These are phyloP conservation scores for Blastomyces percursus DNA, from an alignment of 2,329 filamentous ascomycete species.

Conservation along the genomic window DNA sequence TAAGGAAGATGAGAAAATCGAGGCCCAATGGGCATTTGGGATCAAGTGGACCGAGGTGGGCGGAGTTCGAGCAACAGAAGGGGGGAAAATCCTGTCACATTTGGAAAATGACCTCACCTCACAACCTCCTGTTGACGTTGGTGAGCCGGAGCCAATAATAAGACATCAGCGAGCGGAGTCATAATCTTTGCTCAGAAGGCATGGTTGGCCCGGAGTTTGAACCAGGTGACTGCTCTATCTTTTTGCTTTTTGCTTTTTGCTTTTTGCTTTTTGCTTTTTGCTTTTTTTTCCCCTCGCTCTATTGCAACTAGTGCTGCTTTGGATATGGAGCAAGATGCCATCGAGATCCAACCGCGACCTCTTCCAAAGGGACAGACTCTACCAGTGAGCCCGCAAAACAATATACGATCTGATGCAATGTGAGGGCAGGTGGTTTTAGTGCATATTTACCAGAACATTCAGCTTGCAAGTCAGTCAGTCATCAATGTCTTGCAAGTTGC, in stretches of 20 bases:
- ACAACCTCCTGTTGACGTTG: no score
- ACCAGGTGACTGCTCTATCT: not conserved
- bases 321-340: not conserved
- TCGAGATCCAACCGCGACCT: not conserved
- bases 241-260: no score
- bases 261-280: not conserved
- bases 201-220: not conserved
- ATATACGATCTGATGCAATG: no score
- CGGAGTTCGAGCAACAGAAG: not conserved
- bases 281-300: not conserved
- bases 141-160: slow-evolving; percentile 1
- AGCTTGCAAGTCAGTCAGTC: no score
- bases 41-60: not conserved
- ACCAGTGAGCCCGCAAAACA: not conserved
- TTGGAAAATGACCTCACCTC: not conserved
- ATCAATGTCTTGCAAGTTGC: no score
- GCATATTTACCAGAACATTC: no score
- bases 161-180: not conserved
- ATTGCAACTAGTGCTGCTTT: not conserved
- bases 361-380: no score
- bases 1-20: not conserved
- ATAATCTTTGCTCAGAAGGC: not conserved
- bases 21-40: not conserved
- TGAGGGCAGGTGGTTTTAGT: no score
- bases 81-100: not conserved